A percentile compares a stretch with the other conserved stretches of the same genome.
Evolutionary conservation across 2,329 filamentous ascomycete genomes (phyloP).

Genomic region (Talaromyces sp.): DNA sequence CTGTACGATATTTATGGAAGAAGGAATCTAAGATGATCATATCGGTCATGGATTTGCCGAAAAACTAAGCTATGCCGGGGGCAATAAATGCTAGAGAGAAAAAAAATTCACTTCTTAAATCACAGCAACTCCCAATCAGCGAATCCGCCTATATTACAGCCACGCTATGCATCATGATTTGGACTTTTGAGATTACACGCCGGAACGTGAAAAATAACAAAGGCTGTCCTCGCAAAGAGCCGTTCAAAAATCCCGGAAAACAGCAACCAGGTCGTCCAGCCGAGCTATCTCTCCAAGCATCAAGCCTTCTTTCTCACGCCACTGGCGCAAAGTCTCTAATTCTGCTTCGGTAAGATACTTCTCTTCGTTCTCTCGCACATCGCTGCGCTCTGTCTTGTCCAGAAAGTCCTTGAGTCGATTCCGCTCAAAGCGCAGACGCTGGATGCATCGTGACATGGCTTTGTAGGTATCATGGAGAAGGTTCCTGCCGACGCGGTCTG

Average conservation of each 20-base stretch:
- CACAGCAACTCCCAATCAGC: not conserved
- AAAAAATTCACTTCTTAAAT: not conserved
- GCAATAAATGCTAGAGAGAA: not conserved
- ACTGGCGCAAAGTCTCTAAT: conserved; percentile 63
- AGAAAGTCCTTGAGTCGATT: conserved; percentile 69
- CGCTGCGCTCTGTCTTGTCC: conserved; percentile 76
- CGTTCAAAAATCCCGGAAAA: conserved; percentile 72
- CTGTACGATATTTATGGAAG: not conserved
- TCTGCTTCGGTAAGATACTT: conserved; percentile 74
- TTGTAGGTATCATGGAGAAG: conserved; percentile 83
- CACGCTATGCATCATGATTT: conserved; percentile 17
- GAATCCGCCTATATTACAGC: conserved; percentile 13
- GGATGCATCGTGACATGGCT: conserved; percentile 78
- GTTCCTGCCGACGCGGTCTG: conserved; percentile 65
- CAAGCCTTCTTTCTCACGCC: conserved; percentile 62
- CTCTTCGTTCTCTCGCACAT: conserved; percentile 80
- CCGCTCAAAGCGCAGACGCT: conserved; percentile 74
- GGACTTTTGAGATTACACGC: not conserved
- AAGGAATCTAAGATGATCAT: not conserved
- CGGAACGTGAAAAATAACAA: conserved; percentile 1
- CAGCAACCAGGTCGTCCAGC: conserved; percentile 78
- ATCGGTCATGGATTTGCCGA: not conserved
- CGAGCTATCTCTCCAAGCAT: conserved; percentile 74
- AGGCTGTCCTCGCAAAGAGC: not conserved
- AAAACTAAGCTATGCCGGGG: not conserved